phyloP scores from a whole-genome alignment of 2,329 filamentous ascomycete species.

The Hymenoscyphus fructigenus region DNA sequence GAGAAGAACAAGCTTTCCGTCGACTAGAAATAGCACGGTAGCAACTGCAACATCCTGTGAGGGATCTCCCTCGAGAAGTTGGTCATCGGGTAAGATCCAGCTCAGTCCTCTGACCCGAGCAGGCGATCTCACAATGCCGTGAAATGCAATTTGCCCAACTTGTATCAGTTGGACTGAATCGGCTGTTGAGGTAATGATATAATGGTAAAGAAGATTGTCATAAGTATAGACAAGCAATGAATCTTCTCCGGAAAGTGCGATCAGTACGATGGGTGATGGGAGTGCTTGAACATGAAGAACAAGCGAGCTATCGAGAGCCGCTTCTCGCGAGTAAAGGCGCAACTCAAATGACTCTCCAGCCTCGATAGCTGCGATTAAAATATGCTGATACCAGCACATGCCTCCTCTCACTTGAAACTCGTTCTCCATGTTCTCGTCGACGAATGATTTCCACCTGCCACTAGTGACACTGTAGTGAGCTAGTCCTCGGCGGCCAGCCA shows the following conservation, averaged over 20 bases:
- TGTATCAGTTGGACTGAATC: conserved; percentile 75
- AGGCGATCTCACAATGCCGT: conserved; percentile 92
- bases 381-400: conserved; percentile 98
- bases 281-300: conserved; percentile 76
- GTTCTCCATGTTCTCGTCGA: conserved; percentile 76
- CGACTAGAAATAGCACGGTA: conserved; percentile 92
- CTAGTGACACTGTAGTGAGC: conserved; percentile 96
- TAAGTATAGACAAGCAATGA: conserved; percentile 96
- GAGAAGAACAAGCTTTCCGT: conserved; percentile 90
- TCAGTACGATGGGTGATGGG: conserved; percentile 82
- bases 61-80: conserved; percentile 86
- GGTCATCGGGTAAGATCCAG: conserved; percentile 91
- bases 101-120: conserved; percentile 89
- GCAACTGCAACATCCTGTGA: conserved; percentile 93
- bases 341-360: conserved; percentile 78
- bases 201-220: conserved; percentile 94
- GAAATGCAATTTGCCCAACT: conserved; percentile 96
- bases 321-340: conserved; percentile 89
- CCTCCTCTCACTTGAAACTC: conserved; percentile 91
- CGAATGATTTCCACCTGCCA: conserved; percentile 93
- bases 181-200: conserved; percentile 75
- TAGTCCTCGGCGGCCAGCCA: conserved; percentile 89
- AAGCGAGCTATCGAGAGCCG: conserved; percentile 69
- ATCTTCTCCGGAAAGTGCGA: conserved; percentile 87
- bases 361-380: conserved; percentile 91